phyloP scores from a whole-genome alignment of 495 filamentous ascomycete species.

The Penicillium soppii region DNA sequence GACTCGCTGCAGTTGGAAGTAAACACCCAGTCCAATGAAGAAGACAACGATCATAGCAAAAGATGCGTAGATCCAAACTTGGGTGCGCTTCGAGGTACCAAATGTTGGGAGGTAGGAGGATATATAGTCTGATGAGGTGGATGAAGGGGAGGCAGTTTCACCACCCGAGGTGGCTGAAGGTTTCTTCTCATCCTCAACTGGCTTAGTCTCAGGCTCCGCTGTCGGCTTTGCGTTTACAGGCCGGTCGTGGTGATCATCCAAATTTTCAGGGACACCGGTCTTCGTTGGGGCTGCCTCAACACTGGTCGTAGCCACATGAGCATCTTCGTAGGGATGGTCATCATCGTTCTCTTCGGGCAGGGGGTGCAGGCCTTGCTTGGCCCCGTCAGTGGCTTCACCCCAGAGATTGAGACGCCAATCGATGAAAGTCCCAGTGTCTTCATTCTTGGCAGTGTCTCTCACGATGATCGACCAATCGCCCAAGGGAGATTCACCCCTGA shows the following conservation, averaged over 20 bases:
- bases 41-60: constrained; percentile 82
- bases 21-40: constrained; percentile 73
- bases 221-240: constrained; percentile 66
- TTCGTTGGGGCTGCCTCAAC: constrained; percentile 45
- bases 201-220: constrained; percentile 25
- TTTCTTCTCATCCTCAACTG: constrained; percentile 22
- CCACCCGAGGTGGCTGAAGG: constrained; percentile 32
- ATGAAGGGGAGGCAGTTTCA: constrained; percentile 42
- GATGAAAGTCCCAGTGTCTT: constrained; percentile 69
- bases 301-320: constrained; percentile 53
- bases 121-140: constrained; percentile 58
- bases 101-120: constrained; percentile 95
- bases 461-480: constrained; percentile 90
- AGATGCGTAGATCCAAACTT: constrained; percentile 93
- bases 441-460: constrained; percentile 81
- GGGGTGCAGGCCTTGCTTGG: constrained; percentile 68
- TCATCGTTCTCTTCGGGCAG: constrained; percentile 85
- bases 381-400: constrained; percentile 79
- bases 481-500: constrained; percentile 82
- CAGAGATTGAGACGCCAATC: constrained; percentile 96
- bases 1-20: constrained; percentile 74
- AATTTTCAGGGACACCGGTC: constrained; percentile 43
- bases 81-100: constrained; percentile 83
- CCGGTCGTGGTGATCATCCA: constrained; percentile 74
- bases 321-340: constrained; percentile 66